These are phyloP conservation scores for Elsinoe australis DNA, from an alignment of 2,329 filamentous ascomycete species.

Conservation along the genomic window DNA sequence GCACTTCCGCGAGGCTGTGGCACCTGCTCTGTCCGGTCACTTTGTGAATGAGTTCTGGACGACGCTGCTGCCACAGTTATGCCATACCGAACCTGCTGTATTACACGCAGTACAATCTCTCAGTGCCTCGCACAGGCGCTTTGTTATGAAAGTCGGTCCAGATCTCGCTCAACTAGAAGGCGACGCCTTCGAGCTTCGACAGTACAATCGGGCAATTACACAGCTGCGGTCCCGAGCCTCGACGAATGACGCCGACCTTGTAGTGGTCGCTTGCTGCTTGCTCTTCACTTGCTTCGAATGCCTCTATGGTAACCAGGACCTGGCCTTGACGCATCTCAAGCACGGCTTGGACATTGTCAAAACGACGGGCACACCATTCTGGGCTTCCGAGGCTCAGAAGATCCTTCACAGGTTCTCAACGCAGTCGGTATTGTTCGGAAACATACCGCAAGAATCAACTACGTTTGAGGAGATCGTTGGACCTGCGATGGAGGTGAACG, in stretches of 20 bases:
- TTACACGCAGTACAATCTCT: conserved; percentile 30
- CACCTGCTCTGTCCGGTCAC: conserved; percentile 22
- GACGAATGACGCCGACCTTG: not conserved
- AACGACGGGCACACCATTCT: not conserved
- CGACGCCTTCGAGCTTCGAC: conserved; percentile 21
- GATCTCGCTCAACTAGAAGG: not conserved
- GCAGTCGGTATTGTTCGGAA: conserved; percentile 8
- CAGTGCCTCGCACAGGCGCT: conserved; percentile 27
- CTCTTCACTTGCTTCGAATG: conserved; percentile 31
- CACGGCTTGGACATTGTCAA: conserved; percentile 26
- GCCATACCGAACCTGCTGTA: conserved; percentile 28
- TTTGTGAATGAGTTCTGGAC: conserved; percentile 28
- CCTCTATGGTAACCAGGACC: conserved; percentile 27
- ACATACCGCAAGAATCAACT: not conserved
- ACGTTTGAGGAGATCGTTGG: conserved; percentile 1
- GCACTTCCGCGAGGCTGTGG: conserved; percentile 25
- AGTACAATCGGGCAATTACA: conserved; percentile 29
- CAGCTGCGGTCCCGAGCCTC: conserved; percentile 24
- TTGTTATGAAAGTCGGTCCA: conserved; percentile 14
- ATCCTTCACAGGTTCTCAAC: conserved; percentile 17
- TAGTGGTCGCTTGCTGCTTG: conserved; percentile 27
- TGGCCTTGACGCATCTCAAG: conserved; percentile 29
- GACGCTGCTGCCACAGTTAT: conserved; percentile 27
- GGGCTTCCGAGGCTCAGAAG: not conserved
- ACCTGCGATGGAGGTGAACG: not conserved